Evolutionary conservation across 768 basidiomycete species (phyloP).

Genomic region (Boletus vinaceobasis): DNA sequence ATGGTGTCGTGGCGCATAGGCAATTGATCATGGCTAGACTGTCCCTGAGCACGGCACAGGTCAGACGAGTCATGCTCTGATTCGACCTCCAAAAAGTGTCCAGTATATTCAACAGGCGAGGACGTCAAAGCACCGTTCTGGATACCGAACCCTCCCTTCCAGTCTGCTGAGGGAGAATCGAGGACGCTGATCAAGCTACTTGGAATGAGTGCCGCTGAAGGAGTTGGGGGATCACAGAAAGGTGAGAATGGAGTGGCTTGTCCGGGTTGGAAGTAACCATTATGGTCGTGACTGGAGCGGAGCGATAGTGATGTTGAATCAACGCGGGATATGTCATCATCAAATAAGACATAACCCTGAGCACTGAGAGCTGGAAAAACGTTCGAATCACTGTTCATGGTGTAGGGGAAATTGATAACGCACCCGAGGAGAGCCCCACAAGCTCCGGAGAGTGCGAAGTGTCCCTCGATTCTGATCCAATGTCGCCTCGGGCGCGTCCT

Average conservation of each 20-base stretch:
- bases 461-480: constrained; percentile 14
- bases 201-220: constrained; percentile 53
- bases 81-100: constrained; percentile 25
- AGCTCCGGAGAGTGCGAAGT: constrained; percentile 25
- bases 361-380: constrained; percentile 25
- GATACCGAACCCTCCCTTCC: constrained; percentile 33
- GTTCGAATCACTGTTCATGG: constrained; percentile 8
- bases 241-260: constrained; percentile 45
- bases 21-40: constrained; percentile 16
- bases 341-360: constrained; percentile 40
- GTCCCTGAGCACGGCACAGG: constrained; percentile 29
- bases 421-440: constrained; percentile 31
- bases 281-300: constrained; percentile 11
- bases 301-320: constrained; percentile 15
- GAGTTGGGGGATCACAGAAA: constrained; percentile 42
- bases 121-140: constrained; percentile 29
- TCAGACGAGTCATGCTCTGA: constrained; percentile 49
- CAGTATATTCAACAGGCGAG: constrained; percentile 43
- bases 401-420: constrained; percentile 23
- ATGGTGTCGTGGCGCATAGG: constrained; percentile 31
- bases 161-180: constrained; percentile 55
- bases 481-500: constrained; percentile 6
- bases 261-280: constrained; percentile 14
- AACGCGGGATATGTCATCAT: constrained; percentile 37
- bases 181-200: constrained; percentile 45